Evolutionary conservation across 768 basidiomycete species (phyloP), one percentile per base, ranked within the genome.

Genomic region (Hortiboletus flavorubellus): DNA sequence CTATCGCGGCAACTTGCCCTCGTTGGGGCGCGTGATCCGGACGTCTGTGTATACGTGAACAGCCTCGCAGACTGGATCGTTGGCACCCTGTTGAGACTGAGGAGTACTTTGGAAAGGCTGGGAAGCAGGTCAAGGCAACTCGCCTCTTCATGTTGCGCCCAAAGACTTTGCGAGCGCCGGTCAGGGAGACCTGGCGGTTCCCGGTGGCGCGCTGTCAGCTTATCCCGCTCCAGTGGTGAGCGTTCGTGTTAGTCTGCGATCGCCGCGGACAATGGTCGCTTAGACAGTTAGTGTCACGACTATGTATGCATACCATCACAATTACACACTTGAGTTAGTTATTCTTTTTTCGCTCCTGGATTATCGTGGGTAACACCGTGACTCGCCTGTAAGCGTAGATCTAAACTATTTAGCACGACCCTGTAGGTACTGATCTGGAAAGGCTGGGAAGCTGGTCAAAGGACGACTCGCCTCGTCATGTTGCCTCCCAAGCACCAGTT

Each of bases 61-160:
- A 89, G 89, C 5, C 75, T 91, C 42, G 85, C 80, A n/a, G 76
- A 87, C 66, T 91, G 89, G 88, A 87, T 91, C 56, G 83, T 85
- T 30, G 87, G 87, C 30, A 85, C 82, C 43, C 66, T 89, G 23
- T 89, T 64, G 83, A 88, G 63, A 80, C 81, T 12, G 84, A 83
- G 67, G 71, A 89, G 45, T 91, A 91, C 70, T 91, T 91, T 67
- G 84, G 83, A 31, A 82, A 78, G 64, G 64, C 59, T 2, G 88
- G 86, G 12, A 71, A 61, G 37, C 68, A 77, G 51, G 77, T 88
- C 52, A 89, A 86, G 73, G 71, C 68, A 31, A 76, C 73, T 12
- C 78, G 83, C 33, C 63, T 79, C n/a, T 79, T 91, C 49, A 74
- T 75, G 16, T 75, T 91, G 51, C 60, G 78, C 81, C 49, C 80